phyloP scores from a whole-genome alignment of 2,329 filamentous ascomycete species.

The Delphinella strobiligena region DNA sequence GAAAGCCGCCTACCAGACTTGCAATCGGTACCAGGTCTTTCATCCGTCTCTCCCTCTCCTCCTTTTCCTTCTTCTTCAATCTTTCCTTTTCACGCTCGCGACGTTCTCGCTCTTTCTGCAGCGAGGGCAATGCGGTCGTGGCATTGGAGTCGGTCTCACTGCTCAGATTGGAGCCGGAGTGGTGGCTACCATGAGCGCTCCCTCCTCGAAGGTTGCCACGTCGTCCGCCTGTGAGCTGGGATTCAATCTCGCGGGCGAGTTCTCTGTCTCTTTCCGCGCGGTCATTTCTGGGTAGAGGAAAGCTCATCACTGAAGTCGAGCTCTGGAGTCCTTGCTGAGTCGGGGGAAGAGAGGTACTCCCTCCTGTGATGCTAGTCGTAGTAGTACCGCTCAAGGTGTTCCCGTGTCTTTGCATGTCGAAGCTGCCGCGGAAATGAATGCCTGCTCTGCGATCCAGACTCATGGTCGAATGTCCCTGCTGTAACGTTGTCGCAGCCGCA shows the following conservation, averaged over 20 bases:
- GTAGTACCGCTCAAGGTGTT: background rate
- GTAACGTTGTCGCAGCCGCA: slow-evolving; percentile 9
- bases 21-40: slow-evolving; percentile 23
- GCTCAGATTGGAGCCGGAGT: slow-evolving; percentile 15
- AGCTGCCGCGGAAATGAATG: background rate
- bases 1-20: background rate
- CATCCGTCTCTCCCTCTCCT: slow-evolving; percentile 27
- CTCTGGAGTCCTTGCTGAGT: no score
- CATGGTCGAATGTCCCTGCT: background rate
- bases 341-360: no score
- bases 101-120: slow-evolving; percentile 18
- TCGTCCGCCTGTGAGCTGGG: slow-evolving; percentile 9
- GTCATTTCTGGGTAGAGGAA: background rate
- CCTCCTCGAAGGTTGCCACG: slow-evolving; percentile 12
- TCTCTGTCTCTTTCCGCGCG: background rate
- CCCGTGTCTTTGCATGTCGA: background rate
- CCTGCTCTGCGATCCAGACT: background rate
- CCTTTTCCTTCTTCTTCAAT: slow-evolving; percentile 22
- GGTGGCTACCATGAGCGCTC: background rate
- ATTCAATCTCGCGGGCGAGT: slow-evolving; percentile 4
- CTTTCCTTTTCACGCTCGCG: slow-evolving; percentile 11
- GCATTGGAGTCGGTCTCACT: slow-evolving; percentile 18
- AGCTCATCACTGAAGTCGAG: no score
- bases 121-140: slow-evolving; percentile 20
- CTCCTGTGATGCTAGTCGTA: slow-evolving; percentile 1